Base-by-base conservation (phyloP, 2,329 filamentous ascomycete genomes). In the Colletotrichum camelliae region DNA sequence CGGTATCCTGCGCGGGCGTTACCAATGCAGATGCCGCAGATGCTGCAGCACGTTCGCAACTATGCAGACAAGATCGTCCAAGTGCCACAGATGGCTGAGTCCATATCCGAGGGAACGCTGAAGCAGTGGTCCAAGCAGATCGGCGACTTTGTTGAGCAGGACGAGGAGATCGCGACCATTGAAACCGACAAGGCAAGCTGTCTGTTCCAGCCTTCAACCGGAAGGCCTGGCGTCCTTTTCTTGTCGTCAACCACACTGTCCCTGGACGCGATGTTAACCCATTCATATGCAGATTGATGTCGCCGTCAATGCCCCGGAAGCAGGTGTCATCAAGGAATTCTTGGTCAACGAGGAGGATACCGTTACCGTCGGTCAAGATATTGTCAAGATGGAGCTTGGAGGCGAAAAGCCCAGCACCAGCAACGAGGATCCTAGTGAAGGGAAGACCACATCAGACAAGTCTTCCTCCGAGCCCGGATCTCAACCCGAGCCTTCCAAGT, bases 81-180 rank as follows among this genome's bases (percentile, higher is more conserved):
- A 88, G 97, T 98, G 79, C 97, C 97, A 39, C 92, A 97, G 84
- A 98, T 99, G 97, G 97, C 97, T 78, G 97, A 99, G 87, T 98
- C 97, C 66, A 98, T 99, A 85, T 97, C 95, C 60, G 97, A 99
- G 86, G 97, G 97, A 77, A 99, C 97, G 27, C 86, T 99, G 82
- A 98, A 98, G 88, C 96, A 98, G 84, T 98, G 96, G 89, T 94
- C 92, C 82, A 98, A 98, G 85, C 85, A 96, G 87, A 89, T 98
- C 80, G 97, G 97, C 82, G 97, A 99, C 84, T 96, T 93, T 81
- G 96, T 99, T 68, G 96, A 98, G 88, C 93, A 94, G 81, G 97
- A 99, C 83, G 97, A 98, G 87, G 97, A 99, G 85, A 96, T 99
- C 85, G 97, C 97, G 37, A 98, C 96, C 66, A 99, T 99, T 82